These are phyloP conservation scores for Rhipidocladum racemiflorum DNA, from an alignment of 176 grass and related monocot species.

Conservation along the genomic window DNA sequence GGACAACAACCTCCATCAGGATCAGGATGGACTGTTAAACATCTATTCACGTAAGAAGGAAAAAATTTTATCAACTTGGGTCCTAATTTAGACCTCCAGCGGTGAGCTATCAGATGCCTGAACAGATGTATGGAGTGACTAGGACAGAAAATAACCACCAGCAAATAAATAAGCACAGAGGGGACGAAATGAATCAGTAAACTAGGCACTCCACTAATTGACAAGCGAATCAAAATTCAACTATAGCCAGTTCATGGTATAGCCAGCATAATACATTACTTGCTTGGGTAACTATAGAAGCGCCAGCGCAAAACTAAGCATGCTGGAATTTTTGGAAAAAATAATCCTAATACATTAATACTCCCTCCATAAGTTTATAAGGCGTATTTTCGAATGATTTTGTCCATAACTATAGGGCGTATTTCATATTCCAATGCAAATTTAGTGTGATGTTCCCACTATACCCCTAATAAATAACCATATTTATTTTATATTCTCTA, in stretches of 20 bases:
- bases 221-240: constrained; percentile 29
- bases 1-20: constrained; percentile 36
- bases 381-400: too few species aligned
- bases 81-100: constrained; percentile 95
- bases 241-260: constrained; percentile 24
- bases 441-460: too few species aligned
- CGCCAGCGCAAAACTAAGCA: not conserved
- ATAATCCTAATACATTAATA: not conserved
- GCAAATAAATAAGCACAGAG: constrained; percentile 25
- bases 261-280: not conserved
- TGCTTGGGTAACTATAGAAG: constrained; percentile 1
- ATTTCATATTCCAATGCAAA: too few species aligned
- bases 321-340: constrained; percentile 21
- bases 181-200: not conserved
- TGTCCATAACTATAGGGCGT: too few species aligned
- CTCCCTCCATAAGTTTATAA: too few species aligned
- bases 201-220: constrained; percentile 9
- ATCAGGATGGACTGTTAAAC: constrained; percentile 26
- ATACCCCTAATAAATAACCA: too few species aligned
- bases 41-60: constrained; percentile 22
- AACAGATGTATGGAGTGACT: constrained; percentile 97
- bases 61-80: constrained; percentile 50
- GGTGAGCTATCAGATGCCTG: constrained; percentile 83
- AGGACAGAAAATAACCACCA: constrained; percentile 28
- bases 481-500: too few species aligned